Evolutionary conservation across 768 basidiomycete genomes (phyloP).

Genomic region (Rhodotorula paludigena): DNA sequence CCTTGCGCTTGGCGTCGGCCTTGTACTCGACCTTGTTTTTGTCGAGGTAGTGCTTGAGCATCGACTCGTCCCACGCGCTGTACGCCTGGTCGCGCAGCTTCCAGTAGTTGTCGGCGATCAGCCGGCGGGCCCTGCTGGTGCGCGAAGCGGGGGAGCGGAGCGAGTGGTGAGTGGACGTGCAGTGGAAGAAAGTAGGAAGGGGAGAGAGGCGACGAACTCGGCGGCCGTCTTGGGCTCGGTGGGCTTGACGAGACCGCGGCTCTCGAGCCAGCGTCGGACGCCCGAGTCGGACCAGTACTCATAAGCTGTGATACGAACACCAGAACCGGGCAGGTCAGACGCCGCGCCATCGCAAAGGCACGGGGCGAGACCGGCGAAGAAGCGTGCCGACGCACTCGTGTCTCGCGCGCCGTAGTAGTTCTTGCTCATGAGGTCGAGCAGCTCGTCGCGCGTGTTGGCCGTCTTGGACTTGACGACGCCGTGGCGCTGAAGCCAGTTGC

Average conservation of each 20-base stretch:
- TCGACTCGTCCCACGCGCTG: constrained; percentile 68
- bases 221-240: constrained; percentile 21
- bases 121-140: constrained; percentile 47
- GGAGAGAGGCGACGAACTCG: constrained; percentile 14
- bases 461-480: constrained; percentile 62
- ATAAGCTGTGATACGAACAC: constrained; percentile 26
- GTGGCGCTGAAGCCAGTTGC: constrained; percentile 76
- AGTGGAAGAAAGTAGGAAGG: neutral
- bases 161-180: neutral
- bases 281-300: constrained; percentile 40
- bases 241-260: constrained; percentile 37
- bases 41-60: constrained; percentile 74
- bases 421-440: constrained; percentile 63
- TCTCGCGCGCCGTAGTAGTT: constrained; percentile 63
- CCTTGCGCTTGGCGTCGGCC: constrained; percentile 26
- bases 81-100: constrained; percentile 47
- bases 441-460: constrained; percentile 59
- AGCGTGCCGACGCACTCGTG: constrained; percentile 18
- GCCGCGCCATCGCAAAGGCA: no score
- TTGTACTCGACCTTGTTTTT: constrained; percentile 63
- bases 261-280: constrained; percentile 40
- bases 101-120: constrained; percentile 50
- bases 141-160: constrained; percentile 10
- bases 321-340: no score
- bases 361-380: neutral